These are phyloP conservation scores for Heracleum sosnowskyi DNA, from an alignment of 129 eudicot species.

Conservation along the genomic window DNA sequence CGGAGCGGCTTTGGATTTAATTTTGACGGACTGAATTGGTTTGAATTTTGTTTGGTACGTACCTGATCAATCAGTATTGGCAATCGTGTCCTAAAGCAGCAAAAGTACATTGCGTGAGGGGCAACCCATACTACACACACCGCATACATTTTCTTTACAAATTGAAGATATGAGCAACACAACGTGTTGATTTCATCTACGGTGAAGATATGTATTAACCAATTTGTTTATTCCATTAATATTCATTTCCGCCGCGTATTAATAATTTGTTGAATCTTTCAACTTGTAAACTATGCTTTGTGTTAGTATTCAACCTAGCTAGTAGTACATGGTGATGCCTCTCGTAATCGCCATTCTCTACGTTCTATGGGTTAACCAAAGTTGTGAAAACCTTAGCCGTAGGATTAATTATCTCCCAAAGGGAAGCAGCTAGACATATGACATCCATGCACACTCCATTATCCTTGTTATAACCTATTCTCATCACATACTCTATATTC, in stretches of 20 bases:
- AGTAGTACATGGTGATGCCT: no score
- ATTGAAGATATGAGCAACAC: not conserved
- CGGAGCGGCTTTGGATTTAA: not conserved
- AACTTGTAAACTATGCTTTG: no score
- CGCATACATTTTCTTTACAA: not conserved
- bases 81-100: not conserved
- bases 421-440: no score
- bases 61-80: not conserved
- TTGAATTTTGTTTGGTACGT: not conserved
- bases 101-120: not conserved
- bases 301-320: no score
- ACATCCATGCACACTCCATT: no score
- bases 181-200: not conserved
- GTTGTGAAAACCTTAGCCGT: no score
- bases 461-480: no score
- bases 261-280: not conserved
- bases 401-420: no score
- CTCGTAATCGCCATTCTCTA: no score
- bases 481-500: no score
- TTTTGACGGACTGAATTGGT: not conserved
- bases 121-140: not conserved
- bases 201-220: not conserved
- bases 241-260: not conserved
- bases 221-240: no score
- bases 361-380: no score